Evolutionary conservation across 106 monocot species (phyloP), one percentile per base, ranked within the genome.

Genomic region (Dendrobium officinale): DNA sequence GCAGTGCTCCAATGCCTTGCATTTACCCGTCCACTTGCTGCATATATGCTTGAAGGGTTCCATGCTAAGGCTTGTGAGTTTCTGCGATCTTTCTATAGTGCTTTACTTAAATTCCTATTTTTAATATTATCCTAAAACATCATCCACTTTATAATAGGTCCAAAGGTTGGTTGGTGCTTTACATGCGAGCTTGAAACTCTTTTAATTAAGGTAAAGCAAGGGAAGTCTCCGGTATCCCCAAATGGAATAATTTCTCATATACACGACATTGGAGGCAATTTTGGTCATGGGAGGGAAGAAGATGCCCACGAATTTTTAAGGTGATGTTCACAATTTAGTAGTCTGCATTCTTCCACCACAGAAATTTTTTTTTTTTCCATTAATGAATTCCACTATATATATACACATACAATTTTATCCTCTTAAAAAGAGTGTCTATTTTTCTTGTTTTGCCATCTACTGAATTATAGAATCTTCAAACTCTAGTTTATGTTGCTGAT

Each of bases 271-370:
- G 89, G 94, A 56, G 83, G 89, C 74, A 87, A 84, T 78, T 89
- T 99, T 87, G 88, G 91, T 42, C 86, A 83, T 73, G 95, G 98
- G 26, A 89, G 82, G 76, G 84, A 99, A 88, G 98, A 99, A 88
- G 98, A 99, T 91, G 98, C 98, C 22, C 98, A 99, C 87, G 98
- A 99, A 83, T 99, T 99, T 84, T 83, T 99, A 79, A 95, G 94
- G 98, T 95, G 67, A 77, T 70, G 24, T 77, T 24, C 37, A 27
- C 47, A 55, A 51, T 51, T 51, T 51, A 13, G 26, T 44, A 64
- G 5, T 47, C 44, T 31, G 9, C 70, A 70, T 37, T 70, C 70
- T 24, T 1, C 61, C 8, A 54, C 3, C 37, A 37, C 37, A 37
- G 37, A 37, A 37, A 37, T 37, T 1, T 37, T 37, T 37, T 37